These are phyloP conservation scores for Pseudogymnoascus sp. DNA, from an alignment of 2,329 filamentous ascomycete genomes.

Conservation along the genomic window DNA sequence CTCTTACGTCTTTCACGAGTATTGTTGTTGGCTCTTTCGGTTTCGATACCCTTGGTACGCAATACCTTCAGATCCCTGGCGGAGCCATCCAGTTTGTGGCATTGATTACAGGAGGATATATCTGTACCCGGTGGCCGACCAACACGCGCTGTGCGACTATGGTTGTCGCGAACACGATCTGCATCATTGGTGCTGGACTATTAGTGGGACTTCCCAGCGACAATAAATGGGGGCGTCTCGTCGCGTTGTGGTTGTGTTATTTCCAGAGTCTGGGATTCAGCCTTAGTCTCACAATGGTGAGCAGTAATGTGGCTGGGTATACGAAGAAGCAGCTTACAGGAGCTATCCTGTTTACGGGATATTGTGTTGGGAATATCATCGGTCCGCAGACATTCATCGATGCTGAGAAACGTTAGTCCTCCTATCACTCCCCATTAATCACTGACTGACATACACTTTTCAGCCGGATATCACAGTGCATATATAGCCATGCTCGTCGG, in stretches of 20 bases:
- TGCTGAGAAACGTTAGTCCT: constrained; percentile 23
- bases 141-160: constrained; percentile 45
- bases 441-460: constrained; percentile 11
- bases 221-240: constrained; percentile 50
- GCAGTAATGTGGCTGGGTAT: constrained; percentile 45
- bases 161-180: constrained; percentile 47
- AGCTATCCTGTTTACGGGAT: constrained; percentile 44
- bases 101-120: constrained; percentile 41
- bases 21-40: constrained; percentile 65
- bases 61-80: constrained; percentile 54
- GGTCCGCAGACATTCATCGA: constrained; percentile 31
- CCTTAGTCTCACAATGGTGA: constrained; percentile 46
- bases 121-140: constrained; percentile 46
- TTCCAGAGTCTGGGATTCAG: constrained; percentile 47
- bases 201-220: constrained; percentile 42
- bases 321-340: constrained; percentile 48
- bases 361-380: constrained; percentile 48
- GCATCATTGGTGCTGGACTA: constrained; percentile 44
- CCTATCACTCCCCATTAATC: constrained; percentile 12
- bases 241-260: constrained; percentile 50
- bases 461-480: constrained; percentile 29
- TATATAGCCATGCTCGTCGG: constrained; percentile 43
- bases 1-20: constrained; percentile 53
- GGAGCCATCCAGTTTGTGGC: constrained; percentile 50
- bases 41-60: constrained; percentile 57